Evolutionary conservation across 352 stramenopile species (phyloP).

Genomic region (Globisporangium spinosum): DNA sequence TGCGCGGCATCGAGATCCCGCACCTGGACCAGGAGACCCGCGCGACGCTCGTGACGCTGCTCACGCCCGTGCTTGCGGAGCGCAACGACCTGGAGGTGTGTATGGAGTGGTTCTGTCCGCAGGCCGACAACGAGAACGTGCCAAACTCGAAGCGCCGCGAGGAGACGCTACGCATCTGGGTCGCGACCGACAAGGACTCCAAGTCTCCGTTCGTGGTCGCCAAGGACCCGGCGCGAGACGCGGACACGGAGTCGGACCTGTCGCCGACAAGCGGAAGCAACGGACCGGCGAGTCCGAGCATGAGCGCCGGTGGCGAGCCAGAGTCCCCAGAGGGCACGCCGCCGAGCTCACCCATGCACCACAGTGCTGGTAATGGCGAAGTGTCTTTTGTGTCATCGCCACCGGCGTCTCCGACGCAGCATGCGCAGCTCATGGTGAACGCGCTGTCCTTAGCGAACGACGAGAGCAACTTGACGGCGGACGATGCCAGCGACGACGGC

Average conservation of each 20-base stretch:
- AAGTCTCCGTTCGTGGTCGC: conserved; percentile 67
- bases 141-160: conserved; percentile 53
- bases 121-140: conserved; percentile 58
- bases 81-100: conserved; percentile 81
- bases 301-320: conserved; percentile 21
- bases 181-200: conserved; percentile 82
- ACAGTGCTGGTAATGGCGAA: conserved; percentile 13
- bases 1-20: conserved; percentile 85
- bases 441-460: conserved; percentile 27
- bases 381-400: conserved; percentile 38
- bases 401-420: conserved; percentile 32
- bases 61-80: conserved; percentile 80
- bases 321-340: conserved; percentile 32
- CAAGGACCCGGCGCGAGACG: conserved; percentile 45
- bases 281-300: conserved; percentile 49
- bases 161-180: conserved; percentile 86
- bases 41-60: conserved; percentile 60
- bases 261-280: conserved; percentile 34
- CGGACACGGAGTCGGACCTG: conserved; percentile 63
- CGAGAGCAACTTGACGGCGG: not conserved
- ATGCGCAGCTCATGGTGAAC: conserved; percentile 23
- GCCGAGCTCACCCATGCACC: conserved; percentile 41
- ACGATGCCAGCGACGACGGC: conserved; percentile 39
- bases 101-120: conserved; percentile 86
- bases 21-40: conserved; percentile 71